phyloP scores from a whole-genome alignment of 2,329 filamentous ascomycete genomes.

The Cladophialophora psammophila region DNA sequence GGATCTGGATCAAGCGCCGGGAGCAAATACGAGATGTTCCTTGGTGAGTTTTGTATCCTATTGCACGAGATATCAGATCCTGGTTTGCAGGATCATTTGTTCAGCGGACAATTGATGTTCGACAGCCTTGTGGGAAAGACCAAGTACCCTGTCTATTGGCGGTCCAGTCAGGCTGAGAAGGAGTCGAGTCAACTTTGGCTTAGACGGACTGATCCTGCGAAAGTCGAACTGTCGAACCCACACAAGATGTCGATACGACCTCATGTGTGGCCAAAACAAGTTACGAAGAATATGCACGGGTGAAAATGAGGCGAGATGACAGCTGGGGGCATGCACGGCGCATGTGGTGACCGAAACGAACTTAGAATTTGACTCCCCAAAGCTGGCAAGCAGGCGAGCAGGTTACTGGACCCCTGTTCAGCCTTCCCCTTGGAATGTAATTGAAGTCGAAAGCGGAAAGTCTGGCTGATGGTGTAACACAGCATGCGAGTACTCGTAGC shows the following conservation, averaged over 20 bases:
- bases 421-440: background rate
- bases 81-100: slow-evolving; percentile 24
- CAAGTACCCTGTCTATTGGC: background rate
- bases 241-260: background rate
- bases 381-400: too few relatives aligned
- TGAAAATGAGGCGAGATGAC: slow-evolving; percentile 31
- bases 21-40: background rate
- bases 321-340: slow-evolving; percentile 1
- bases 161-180: slow-evolving; percentile 14
- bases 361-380: background rate
- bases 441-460: background rate
- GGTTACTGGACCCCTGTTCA: background rate
- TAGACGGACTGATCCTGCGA: background rate
- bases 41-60: background rate
- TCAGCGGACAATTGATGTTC: slow-evolving; percentile 4
- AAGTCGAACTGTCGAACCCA: slow-evolving; percentile 7
- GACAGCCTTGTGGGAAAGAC: slow-evolving; percentile 29
- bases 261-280: slow-evolving; percentile 10
- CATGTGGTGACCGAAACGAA: slow-evolving; percentile 11
- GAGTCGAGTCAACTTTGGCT: slow-evolving; percentile 6
- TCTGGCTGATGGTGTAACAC: slow-evolving; percentile 9
- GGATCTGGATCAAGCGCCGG: background rate
- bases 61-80: slow-evolving; percentile 7
- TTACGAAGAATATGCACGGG: slow-evolving; percentile 15
- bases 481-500: background rate